phyloP scores from a whole-genome alignment of 768 basidiomycete species.

The Mycena epipterygia region DNA sequence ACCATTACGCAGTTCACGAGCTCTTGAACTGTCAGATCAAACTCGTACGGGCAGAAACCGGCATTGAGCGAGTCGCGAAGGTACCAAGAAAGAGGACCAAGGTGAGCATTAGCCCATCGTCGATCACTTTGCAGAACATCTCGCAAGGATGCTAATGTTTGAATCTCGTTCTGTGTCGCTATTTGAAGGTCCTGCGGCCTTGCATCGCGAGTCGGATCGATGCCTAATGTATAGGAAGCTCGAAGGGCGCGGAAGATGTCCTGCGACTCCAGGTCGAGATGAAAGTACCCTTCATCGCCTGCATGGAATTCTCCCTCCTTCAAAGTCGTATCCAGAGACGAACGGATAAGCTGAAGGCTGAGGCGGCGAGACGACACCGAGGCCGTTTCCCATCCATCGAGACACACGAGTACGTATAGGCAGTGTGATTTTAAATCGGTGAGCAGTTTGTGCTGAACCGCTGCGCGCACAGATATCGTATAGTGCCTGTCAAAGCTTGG shows the following conservation, averaged over 20 bases:
- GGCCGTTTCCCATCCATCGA: neutral
- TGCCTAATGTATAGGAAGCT: neutral
- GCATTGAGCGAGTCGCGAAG: neutral
- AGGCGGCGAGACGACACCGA: neutral
- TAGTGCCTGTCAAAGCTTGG: neutral
- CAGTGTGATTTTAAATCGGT: neutral
- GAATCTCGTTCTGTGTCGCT: neutral
- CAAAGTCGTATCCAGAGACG: neutral
- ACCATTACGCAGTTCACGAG: neutral
- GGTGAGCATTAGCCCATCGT: neutral
- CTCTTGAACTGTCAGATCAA: neutral
- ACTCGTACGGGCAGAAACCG: neutral
- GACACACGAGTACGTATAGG: neutral
- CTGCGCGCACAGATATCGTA: neutral
- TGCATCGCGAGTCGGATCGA: neutral
- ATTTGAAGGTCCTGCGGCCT: neutral
- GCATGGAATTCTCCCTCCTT: neutral
- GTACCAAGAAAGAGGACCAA: constrained; percentile 1
- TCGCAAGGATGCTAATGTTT: neutral
- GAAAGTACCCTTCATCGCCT: neutral
- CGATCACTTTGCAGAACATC: neutral
- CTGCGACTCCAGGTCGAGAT: neutral
- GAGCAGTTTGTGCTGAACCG: neutral
- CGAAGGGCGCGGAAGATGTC: constrained; percentile 1
- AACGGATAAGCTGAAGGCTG: neutral